Percentiles rank a stretch among this genome's conserved stretches.
These are phyloP conservation scores for Populus davidiana DNA, from an alignment of 345 rosid species.

Conservation along the genomic window DNA sequence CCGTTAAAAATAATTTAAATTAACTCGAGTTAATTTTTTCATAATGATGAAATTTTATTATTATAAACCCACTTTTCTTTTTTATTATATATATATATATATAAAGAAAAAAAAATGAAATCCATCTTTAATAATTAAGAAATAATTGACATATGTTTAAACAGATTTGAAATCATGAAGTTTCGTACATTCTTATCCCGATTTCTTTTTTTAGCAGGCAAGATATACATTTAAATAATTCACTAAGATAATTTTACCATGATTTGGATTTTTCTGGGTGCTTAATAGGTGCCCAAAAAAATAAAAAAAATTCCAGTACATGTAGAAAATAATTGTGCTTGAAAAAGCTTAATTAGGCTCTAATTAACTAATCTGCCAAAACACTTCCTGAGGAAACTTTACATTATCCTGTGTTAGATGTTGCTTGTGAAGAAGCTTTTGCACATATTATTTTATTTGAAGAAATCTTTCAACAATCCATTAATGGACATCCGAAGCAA, in stretches of 20 bases:
- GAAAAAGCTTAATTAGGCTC: not conserved
- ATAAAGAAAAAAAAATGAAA: no score
- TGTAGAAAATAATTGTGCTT: not conserved
- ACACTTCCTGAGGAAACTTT: not conserved
- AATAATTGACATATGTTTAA: not conserved
- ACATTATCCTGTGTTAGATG: not conserved
- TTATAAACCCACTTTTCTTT: no score
- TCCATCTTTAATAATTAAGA: not conserved
- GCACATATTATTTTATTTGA: not conserved
- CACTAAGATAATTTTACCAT: no score
- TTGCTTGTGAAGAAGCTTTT: conserved; percentile 1
- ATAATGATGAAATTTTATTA: no score
- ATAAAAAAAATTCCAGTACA: not conserved
- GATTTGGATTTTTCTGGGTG: no score
- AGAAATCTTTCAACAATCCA: not conserved
- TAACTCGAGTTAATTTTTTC: fast-evolving
- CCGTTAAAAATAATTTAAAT: no score
- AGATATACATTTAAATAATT: no score
- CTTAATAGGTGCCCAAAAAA: no score
- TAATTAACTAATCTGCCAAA: not conserved
- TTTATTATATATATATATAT: no score
- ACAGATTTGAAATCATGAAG: not conserved
- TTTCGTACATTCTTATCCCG: no score
- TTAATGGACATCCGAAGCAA: not conserved
- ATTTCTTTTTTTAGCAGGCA: no score